Evolutionary conservation across 768 basidiomycete genomes (phyloP), one percentile per base, ranked within the genome.

Genomic region (Leccinum uliginosum): DNA sequence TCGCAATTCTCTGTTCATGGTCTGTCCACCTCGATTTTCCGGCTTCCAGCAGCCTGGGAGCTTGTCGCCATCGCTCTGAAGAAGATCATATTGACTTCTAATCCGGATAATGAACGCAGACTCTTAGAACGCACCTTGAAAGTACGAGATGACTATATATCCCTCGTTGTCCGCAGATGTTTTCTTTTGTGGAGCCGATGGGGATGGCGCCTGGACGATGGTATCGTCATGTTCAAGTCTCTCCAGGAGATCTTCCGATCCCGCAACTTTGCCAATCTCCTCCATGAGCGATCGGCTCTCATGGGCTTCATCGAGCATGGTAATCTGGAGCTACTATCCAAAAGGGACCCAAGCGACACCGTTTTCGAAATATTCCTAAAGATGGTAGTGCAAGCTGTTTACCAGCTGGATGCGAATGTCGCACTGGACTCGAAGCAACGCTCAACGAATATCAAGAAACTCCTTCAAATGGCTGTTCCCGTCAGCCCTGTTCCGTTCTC

Each of bases 351-450:
- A 17, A 69, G 70, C 17, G 94, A 96, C 63, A 83, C 87, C 2
- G 82, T 89, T 1, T 94, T 88, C 65, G 78, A 82, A n/a, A 67
- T 90, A 6, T 90, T 93, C 66, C 76, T 96, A 46, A 92, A 93
- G 68, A 77, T 97, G 54, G 76, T 94, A 32, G 81, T 86, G n/a
- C 82, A 83, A 46, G 85, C 87, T 0, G 68, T 70, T n/a, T 30
- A 62, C 38, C 51, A 53, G 43, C n/a, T 62, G 40, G 62, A 63
- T 46, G 76, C 76, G 1, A 70, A 76, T 12, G 72, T 74, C 56
- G 66, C 67, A 21, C 48, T 54, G 23, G 68, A 71, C 61, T 66
- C 70, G 53, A 71, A 65, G 56, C 71, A 72, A 51, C 65, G 78
- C 14, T 71, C 73, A 8, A 72, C 75, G 26, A 80, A 77, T 59